phyloP scores from a whole-genome alignment of 2,329 filamentous ascomycete species.

The Clonostachys rosea region DNA sequence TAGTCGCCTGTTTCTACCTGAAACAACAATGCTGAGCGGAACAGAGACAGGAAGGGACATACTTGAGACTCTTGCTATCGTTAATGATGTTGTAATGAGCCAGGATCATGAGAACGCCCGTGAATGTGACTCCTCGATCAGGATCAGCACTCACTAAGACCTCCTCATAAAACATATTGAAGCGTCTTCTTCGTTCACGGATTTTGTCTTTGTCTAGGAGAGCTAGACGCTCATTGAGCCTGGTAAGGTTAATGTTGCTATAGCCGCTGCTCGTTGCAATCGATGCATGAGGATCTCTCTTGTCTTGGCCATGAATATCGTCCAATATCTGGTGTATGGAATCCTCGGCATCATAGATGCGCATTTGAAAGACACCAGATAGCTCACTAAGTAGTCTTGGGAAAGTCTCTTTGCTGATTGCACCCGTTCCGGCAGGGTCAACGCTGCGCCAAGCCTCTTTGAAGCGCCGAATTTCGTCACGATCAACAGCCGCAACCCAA shows the following conservation, averaged over 20 bases:
- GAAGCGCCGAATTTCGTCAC: slow-evolving; percentile 92
- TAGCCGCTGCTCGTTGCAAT: slow-evolving; percentile 46
- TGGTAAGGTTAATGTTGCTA: slow-evolving; percentile 66
- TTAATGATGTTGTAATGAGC: slow-evolving; percentile 99
- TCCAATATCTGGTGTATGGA: slow-evolving; percentile 85
- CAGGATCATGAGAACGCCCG: slow-evolving; percentile 86
- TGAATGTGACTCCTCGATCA: slow-evolving; percentile 86
- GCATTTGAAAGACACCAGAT: slow-evolving; percentile 94
- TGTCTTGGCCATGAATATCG: slow-evolving; percentile 62
- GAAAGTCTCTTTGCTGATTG: slow-evolving; percentile 85
- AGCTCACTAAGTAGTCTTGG: slow-evolving; percentile 86
- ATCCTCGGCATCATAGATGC: slow-evolving; percentile 88
- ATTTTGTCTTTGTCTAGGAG: slow-evolving; percentile 73
- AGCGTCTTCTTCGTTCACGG: slow-evolving; percentile 67
- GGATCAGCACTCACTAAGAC: slow-evolving; percentile 90
- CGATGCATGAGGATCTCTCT: slow-evolving; percentile 46
- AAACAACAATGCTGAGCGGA: no score
- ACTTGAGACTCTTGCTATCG: slow-evolving; percentile 91
- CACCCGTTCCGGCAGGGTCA: slow-evolving; percentile 87
- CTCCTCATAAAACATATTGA: slow-evolving; percentile 97
- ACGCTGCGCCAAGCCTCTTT: slow-evolving; percentile 98
- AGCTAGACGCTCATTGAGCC: slow-evolving; percentile 68
- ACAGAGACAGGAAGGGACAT: slow-evolving; percentile 15
- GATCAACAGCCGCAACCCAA: slow-evolving; percentile 82
- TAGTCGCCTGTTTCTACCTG: background rate